Conservation (phyloP, 805 yeast species). For the Wickerhamomyces kurtzmanii region DNA sequence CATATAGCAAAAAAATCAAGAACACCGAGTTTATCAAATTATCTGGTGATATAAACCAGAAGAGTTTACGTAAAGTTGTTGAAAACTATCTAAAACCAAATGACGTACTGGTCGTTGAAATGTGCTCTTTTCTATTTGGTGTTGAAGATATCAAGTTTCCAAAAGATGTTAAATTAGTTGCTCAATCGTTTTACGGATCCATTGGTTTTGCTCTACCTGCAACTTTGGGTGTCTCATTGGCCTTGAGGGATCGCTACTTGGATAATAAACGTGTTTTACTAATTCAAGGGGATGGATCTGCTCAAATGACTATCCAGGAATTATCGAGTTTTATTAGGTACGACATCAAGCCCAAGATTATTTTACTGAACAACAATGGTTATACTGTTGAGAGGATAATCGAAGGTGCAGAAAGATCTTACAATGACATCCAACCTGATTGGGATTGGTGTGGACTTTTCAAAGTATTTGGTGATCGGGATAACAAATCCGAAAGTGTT, state of each 20-base stretch:
- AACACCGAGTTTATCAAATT: slow-evolving; percentile 6
- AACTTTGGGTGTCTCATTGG: slow-evolving; percentile 51
- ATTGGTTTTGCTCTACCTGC: slow-evolving; percentile 61
- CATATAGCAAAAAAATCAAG: slow-evolving; percentile 5
- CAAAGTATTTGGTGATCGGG: slow-evolving; percentile 45
- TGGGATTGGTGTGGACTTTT: slow-evolving; percentile 44
- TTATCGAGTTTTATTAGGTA: slow-evolving; percentile 47
- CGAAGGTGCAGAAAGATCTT: slow-evolving; percentile 42
- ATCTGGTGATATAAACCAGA: slow-evolving; percentile 28
- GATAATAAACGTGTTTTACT: slow-evolving; percentile 33
- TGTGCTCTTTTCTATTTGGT: slow-evolving; percentile 60
- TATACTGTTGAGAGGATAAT: slow-evolving; percentile 58
- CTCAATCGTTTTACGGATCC: slow-evolving; percentile 60
- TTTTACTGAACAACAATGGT: slow-evolving; percentile 55
- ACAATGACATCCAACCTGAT: slow-evolving; percentile 48
- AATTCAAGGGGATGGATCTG: slow-evolving; percentile 62
- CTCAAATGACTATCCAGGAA: slow-evolving; percentile 60
- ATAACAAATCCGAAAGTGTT: slow-evolving; percentile 28
- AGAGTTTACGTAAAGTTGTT: slow-evolving; percentile 43
- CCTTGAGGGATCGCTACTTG: slow-evolving; percentile 32
- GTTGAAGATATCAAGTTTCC: slow-evolving; percentile 49
- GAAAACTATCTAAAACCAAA: slow-evolving; percentile 42
- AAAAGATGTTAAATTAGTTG: slow-evolving; percentile 36
- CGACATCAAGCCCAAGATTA: slow-evolving; percentile 45
- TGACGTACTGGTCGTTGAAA: slow-evolving; percentile 51